Evolutionary conservation across 176 grass and related monocot genomes (phyloP), one percentile per base, ranked within the genome.

Genomic region (Otatea glauca): DNA sequence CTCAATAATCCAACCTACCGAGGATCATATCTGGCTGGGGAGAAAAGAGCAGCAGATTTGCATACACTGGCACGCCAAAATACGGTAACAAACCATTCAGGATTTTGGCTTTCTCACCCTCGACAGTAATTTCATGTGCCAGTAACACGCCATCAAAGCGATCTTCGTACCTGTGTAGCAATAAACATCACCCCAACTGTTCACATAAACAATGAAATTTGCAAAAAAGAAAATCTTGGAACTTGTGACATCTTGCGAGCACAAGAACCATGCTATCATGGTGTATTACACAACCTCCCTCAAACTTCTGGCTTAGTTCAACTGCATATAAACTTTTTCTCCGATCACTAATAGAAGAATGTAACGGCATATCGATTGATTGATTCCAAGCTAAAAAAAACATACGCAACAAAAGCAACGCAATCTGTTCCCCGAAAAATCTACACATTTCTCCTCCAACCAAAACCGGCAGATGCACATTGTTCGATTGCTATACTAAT

Each of bases 101-200:
- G 63, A 95, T 84, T 74, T 89, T 95, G 4, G 88, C 96, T n/a
- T 51, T 79, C 7, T 80, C 15, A 60, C 53, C 42, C 74, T 82
- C n/a, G 49, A 88, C 64, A 16, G 4, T 3, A 35, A 85, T 6
- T 51, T 93, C 81, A 68, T 95, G 92, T 44, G 86, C 84, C 79
- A 95, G 68, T 24, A 98, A 47, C 24, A 94, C 89, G 0, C 96
- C 93, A 44, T 98, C 93, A 85, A 98, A 92, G 55, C 70, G 81
- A 47, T 92, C 93, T 56, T 92, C 88, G n/a, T 95, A 94, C 72
- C 96, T 98, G 85, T 20, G 12, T 35, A 70, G 38, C 15, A 79
- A 81, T 12, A 3, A 4, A 4, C 24, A 68, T 20, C 16, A 88
- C 59, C 66, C 37, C 49, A 23, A 65, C 21, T 20, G 29, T 6